Evolutionary conservation across 202 grass and related monocot species (phyloP), one percentile per base, ranked within the genome.

Genomic region (Carex sylvatica): DNA sequence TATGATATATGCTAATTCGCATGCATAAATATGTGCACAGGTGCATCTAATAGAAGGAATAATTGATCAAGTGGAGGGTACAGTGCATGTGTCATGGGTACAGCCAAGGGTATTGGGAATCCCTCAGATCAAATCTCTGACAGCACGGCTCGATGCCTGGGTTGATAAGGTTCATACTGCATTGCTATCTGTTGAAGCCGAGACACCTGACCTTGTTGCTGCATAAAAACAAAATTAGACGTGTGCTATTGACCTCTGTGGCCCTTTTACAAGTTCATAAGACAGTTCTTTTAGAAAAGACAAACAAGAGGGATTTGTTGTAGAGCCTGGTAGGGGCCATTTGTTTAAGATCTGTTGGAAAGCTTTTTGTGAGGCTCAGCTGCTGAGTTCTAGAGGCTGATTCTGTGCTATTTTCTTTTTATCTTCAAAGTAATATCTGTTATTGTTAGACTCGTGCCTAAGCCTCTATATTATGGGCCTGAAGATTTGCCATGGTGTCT

Each of bases 21-120:
- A 7, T 26, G 19, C 7, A 9, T 77, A 54, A 36, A n/a, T 35
- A 59, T 30, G 3, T 68, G 60, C 81, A 44, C 59, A 99, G 96
- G 96, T 99, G 87, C 96, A 96, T 96, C 89, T 99, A 63, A 96
- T 99, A 58, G 96, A 96, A 88, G 96, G 96, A 40, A 96, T 92
- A 87, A 99, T 99, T 61, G 93, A 99, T 88, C 91, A 96, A 86
- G 93, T 99, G 42, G 91, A 92, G 40, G 90, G 91, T 53, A 99
- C 91, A 20, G 91, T 96, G 66, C 69, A 92, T 5, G 86, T 96
- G n/a, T 99, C 96, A 2, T 99, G 93, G 96, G 93, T 96, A 61
- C 93, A 99, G 78, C 93, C 93, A 23, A 92, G 96, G 89, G 96
- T 99, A 65, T 79, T 99, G 60, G 96, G 96, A 76, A 89, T 96